Evolutionary conservation across 148 eudicot genomes (phyloP), one percentile per base, ranked within the genome.

Genomic region (Cornus florida): DNA sequence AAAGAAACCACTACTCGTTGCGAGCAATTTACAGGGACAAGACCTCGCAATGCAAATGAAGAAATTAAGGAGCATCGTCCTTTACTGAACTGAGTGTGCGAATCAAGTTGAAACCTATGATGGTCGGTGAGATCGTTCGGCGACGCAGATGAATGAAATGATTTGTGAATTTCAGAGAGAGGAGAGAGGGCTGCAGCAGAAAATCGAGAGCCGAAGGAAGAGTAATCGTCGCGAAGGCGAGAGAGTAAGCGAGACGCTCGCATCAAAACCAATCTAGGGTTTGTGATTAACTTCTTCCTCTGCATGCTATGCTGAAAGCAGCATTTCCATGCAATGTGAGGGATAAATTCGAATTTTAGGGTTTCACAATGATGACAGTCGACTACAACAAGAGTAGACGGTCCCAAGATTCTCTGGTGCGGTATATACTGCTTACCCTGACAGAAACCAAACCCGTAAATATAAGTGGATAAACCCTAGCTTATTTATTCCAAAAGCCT

Each of bases 171-270:
- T 2, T 53, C 32, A 8, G 73, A 69, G 14, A 53, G 66, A 77
- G 64, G 13, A 33, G 43, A 69, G 57, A 76, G 77, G 78, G 74
- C 8, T 59, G 46, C 6, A 64, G 41, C 10, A 65, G 22, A 17
- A n/a, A 28, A 38, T 22, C 19, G 77, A 74, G 79, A 67, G 41
- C 22, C 0, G 43, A 67, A 69, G 28, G 50, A 2, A 72, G 64
- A 50, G 74, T 77, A 41, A 67, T 67, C 79, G 28, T 39, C 89
- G 80, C 81, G 84, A 77, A 86, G 81, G 73, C 79, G 81, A 83
- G 90, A 79, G 81, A 88, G 62, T 43, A 87, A 38, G 31, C 84
- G 84, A 76, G 85, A 82, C 8, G 88, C 70, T 77, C 88, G 86
- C 86, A 84, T 75, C 68, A 83, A 62, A 43, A 82, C 78, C 13